Percentiles rank a stretch among this genome's conserved stretches.
phyloP scores from a whole-genome alignment of 1,139 yeast species.

The Zygoascus meyerae region DNA sequence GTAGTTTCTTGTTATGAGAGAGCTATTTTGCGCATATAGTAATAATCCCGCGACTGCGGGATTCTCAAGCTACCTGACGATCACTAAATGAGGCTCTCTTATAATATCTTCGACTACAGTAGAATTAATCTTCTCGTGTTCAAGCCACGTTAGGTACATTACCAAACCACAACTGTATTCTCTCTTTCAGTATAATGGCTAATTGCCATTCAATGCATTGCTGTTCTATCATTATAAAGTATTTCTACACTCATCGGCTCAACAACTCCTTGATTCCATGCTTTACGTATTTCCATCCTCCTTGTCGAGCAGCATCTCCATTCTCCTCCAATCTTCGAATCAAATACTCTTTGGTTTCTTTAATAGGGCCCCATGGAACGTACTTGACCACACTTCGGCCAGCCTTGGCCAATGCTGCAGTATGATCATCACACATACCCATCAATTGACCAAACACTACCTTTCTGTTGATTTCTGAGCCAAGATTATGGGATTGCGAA shows the following conservation, averaged over 20 bases:
- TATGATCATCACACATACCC: constrained; percentile 94
- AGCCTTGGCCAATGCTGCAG: constrained; percentile 62
- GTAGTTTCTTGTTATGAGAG: too few species aligned
- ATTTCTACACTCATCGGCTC: constrained; percentile 11
- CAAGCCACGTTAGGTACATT: not conserved
- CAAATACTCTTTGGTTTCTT: constrained; percentile 87
- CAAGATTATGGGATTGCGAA: constrained; percentile 22
- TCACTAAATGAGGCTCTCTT: too few species aligned
- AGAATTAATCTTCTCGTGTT: too few species aligned
- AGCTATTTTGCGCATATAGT: too few species aligned
- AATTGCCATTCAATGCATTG: too few species aligned
- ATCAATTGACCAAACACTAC: constrained; percentile 85
- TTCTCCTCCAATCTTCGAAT: constrained; percentile 92
- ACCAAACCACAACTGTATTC: too few species aligned
- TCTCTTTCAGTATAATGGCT: too few species aligned
- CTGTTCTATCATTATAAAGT: constrained; percentile 2
- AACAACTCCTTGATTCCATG: constrained; percentile 20
- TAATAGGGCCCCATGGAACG: constrained; percentile 98
- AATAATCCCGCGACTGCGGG: too few species aligned
- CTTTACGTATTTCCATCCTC: constrained; percentile 56
- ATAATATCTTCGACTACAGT: too few species aligned
- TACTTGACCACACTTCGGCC: constrained; percentile 78
- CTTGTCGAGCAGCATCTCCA: constrained; percentile 93
- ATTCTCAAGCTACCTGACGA: too few species aligned
- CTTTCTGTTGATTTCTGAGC: constrained; percentile 32